Evolutionary conservation across 73 alveolate species (phyloP).

Genomic region (Paramecium caudatum): DNA sequence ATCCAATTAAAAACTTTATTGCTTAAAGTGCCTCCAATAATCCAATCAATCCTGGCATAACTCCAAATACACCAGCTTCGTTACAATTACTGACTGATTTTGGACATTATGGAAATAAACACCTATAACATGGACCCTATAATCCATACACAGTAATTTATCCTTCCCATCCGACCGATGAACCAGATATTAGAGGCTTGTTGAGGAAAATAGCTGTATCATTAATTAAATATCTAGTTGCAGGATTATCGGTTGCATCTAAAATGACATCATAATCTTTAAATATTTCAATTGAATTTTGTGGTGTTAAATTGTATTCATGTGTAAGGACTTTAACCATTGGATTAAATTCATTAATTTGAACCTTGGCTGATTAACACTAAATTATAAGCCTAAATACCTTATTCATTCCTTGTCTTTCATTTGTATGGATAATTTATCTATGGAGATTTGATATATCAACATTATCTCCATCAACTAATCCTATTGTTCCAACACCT

Average conservation of each 20-base stretch:
- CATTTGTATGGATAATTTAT: constrained; percentile 68
- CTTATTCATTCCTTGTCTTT: constrained; percentile 75
- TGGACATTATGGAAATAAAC: constrained; percentile 94
- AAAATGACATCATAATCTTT: constrained; percentile 92
- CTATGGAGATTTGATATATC: constrained; percentile 95
- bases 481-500: constrained; percentile 97
- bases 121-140: constrained; percentile 95
- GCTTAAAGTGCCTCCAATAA: constrained; percentile 91
- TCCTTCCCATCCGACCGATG: constrained; percentile 96
- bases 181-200: constrained; percentile 94
- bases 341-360: constrained; percentile 88
- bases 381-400: constrained; percentile 55
- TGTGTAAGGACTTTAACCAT: constrained; percentile 84
- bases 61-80: constrained; percentile 97
- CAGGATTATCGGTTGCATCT: constrained; percentile 97
- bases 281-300: constrained; percentile 87
- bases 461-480: constrained; percentile 96
- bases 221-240: constrained; percentile 91
- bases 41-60: constrained; percentile 94
- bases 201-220: constrained; percentile 90
- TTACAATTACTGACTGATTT: constrained; percentile 89
- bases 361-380: constrained; percentile 84
- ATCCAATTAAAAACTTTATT: constrained; percentile 88
- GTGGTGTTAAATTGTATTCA: constrained; percentile 82
- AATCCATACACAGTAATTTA: constrained; percentile 90